Evolutionary conservation across 139 green algal genomes (phyloP), one percentile per base, ranked within the genome.

Genomic region (Medakamo hakoo): DNA sequence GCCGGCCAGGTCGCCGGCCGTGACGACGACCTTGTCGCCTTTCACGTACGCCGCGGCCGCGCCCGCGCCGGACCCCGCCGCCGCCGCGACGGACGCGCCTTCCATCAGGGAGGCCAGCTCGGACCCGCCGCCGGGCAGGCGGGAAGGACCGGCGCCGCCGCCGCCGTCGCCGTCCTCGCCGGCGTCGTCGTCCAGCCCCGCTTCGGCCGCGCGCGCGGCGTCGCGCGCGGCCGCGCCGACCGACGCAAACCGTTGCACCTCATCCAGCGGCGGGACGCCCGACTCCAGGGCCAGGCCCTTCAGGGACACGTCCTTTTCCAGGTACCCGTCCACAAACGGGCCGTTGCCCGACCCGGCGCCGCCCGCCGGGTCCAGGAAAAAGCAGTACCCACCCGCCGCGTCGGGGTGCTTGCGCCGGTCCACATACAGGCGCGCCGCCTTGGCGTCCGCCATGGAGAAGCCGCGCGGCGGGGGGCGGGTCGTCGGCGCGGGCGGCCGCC

Each of bases 241-340:
- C 28, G 77, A 60, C 52, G 95, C 90, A 78, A 89, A 97, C 31
- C 75, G 73, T 56, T 86, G 78, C 49, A 97, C 72, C 77, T 98
- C 90, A 26, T 96, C 89, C 58, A 97, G 67, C 1, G 86, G 80
- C 1, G 90, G 91, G 27, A 83, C 57, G 49, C 60, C 68, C 18
- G 88, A 80, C 31, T 84, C 66, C 30, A 79, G 55, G 2, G 65
- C 71, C 22, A 90, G 57, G 40, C 67, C 70, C 67, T 88, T 88
- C 27, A 95, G 71, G 30, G 84, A 79, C 27, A 92, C 69, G 0
- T 62, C 71, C 27, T 86, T 82, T 62, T 91, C 52, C 27, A 88
- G 55, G 76, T 96, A 97, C 3, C 92, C 91, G 19, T 70, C 65
- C 65, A 70, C n/a, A 4, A 48, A 40, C 26, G 24, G 4, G 58